phyloP scores from a whole-genome alignment of 2,329 filamentous ascomycete genomes.

The Claviceps paspali region DNA sequence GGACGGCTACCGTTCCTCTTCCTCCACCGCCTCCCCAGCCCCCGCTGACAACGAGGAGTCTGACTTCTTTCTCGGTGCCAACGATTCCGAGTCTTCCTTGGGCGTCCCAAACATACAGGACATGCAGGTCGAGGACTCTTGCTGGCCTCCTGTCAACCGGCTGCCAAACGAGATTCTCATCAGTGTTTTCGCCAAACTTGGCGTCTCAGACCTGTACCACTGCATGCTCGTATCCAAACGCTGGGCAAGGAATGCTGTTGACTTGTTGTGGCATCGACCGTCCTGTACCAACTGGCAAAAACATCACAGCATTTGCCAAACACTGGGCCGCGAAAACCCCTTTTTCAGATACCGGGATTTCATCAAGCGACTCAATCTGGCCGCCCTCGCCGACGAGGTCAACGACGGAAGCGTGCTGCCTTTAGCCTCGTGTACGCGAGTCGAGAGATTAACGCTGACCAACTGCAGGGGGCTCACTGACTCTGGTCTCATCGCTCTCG shows the following conservation, averaged over 20 bases:
- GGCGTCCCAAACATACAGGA: conserved; percentile 66
- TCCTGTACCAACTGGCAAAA: conserved; percentile 78
- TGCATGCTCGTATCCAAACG: conserved; percentile 90
- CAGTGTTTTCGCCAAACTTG: conserved; percentile 75
- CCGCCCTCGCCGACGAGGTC: conserved; percentile 55
- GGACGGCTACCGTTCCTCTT: conserved; percentile 43
- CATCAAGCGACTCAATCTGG: conserved; percentile 83
- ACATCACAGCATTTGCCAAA: conserved; percentile 64
- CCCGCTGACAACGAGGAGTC: conserved; percentile 78
- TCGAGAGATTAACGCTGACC: conserved; percentile 86
- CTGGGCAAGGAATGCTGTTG: conserved; percentile 87
- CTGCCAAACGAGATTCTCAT: conserved; percentile 93
- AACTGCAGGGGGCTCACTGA: conserved; percentile 80
- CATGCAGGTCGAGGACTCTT: conserved; percentile 53
- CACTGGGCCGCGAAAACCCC: conserved; percentile 54
- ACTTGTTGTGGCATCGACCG: conserved; percentile 86
- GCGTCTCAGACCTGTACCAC: conserved; percentile 59
- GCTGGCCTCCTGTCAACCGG: conserved; percentile 64
- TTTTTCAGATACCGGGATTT: conserved; percentile 84
- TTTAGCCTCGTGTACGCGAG: conserved; percentile 69
- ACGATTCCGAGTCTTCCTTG: conserved; percentile 87
- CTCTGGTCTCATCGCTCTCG: conserved; percentile 61
- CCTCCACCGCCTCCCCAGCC: conserved; percentile 59
- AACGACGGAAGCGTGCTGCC: conserved; percentile 82
- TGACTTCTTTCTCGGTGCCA: conserved; percentile 77